Conservation (phyloP, 2,329 filamentous ascomycete species). For the Botrytis aclada region DNA sequence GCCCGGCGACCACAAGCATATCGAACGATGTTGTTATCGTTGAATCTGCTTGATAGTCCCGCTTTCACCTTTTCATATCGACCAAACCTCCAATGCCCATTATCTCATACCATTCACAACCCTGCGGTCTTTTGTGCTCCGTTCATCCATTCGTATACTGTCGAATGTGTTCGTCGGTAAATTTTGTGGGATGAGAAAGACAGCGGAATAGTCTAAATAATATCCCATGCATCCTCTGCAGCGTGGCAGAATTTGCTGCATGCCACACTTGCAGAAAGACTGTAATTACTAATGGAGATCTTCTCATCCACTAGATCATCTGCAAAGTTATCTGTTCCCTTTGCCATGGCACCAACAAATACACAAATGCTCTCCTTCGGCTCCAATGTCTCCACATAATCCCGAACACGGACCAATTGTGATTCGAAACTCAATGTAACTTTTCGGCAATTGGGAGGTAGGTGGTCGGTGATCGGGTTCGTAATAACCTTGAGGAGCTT, state of each 20-base stretch:
- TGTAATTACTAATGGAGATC: constrained; percentile 98
- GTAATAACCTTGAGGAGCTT: constrained; percentile 97
- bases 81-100: constrained; percentile 28
- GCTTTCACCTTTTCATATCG: constrained; percentile 40
- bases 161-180: constrained; percentile 12
- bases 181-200: constrained; percentile 15
- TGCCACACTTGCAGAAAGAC: constrained; percentile 92
- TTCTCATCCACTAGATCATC: constrained; percentile 94
- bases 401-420: constrained; percentile 78
- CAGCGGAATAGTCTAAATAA: constrained; percentile 59
- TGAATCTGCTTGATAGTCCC: constrained; percentile 42
- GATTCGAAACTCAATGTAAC: constrained; percentile 95
- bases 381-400: constrained; percentile 78
- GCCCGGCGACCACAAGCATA: constrained; percentile 47
- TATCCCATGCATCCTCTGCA: constrained; percentile 92
- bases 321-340: constrained; percentile 92
- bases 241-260: constrained; percentile 99
- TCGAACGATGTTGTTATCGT: constrained; percentile 71
- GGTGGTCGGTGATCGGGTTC: constrained; percentile 95
- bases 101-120: constrained; percentile 8
- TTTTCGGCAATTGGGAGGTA: constrained; percentile 96
- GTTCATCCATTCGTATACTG: not conserved
- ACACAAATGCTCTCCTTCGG: constrained; percentile 93
- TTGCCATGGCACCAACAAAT: constrained; percentile 98
- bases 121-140: constrained; percentile 2